Base-by-base conservation (phyloP, 768 basidiomycete genomes). In the Hypsizygus marmoreus region DNA sequence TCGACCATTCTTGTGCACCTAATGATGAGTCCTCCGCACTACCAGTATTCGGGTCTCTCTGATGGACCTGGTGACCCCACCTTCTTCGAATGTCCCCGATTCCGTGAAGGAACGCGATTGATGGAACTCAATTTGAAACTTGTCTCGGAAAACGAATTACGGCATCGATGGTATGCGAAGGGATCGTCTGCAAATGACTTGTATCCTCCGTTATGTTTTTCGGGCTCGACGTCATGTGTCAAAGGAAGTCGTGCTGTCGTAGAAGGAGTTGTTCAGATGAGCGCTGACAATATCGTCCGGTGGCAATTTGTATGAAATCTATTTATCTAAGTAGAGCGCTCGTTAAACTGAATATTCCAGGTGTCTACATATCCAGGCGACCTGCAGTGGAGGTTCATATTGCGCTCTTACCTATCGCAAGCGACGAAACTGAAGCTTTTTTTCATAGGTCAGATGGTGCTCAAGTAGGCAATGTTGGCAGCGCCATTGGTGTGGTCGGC, bases 401-500 rank as follows among this genome's bases (percentile, higher is more conserved):
- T 16, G 19, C 11, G 25, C 11, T 25, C 33, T 25, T 20, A 12
- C 29, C 23, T 43, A 14, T 16, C 9, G 14, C 13, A 10, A n/a
- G 5, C 23, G 1, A 23, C 4, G 19, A 5, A 37, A 13, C 11
- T 34, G 25, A 43, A 28, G 23, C 16, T 32, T 16, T 30, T 36
- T 17, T 45, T 35, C 57, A 32, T 51, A 88, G 84, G 51, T 84
- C 82, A 12, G 80, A 80, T 61, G 84, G 82, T 17, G 70, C 83
- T 2, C 86, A 88, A 59, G 59, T 89, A 17, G 86, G 87, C 7
- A 75, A 75, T 19, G 68, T 82, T 13, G 80, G 75, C 22, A 87
- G 85, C 59, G 81, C 81, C 9, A 74, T 74, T 33, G 88, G 88
- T 5, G 68, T 88, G 17, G 72, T 82, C 22, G 86, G 88, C 4